phyloP scores from a whole-genome alignment of 305 asterid species.

The Solanum hybrid region DNA sequence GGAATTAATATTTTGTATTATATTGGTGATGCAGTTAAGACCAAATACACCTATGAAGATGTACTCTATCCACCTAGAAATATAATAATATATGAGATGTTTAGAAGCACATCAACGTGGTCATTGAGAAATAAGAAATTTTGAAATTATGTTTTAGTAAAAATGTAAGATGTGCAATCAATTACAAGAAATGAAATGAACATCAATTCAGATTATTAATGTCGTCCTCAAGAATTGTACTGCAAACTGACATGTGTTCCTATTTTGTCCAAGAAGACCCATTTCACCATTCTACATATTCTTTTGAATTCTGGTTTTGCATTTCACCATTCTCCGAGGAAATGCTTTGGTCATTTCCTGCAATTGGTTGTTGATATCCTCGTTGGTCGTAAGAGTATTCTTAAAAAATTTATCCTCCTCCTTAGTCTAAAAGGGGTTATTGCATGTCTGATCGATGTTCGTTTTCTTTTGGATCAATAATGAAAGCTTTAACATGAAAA shows the following conservation, averaged over 20 bases:
- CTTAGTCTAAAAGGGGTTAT: background rate
- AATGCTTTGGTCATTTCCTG: slow-evolving; percentile 13
- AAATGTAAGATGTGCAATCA: background rate
- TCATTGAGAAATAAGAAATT: background rate
- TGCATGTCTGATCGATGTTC: too few relatives aligned
- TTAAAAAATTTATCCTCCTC: slow-evolving; percentile 24
- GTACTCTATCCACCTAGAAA: background rate
- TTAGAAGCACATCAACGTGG: background rate
- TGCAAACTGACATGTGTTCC: slow-evolving; percentile 19
- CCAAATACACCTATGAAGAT: background rate
- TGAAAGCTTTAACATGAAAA: too few relatives aligned
- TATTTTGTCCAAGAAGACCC: slow-evolving; percentile 16
- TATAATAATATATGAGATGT: background rate
- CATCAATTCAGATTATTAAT: background rate
- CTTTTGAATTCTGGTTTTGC: background rate
- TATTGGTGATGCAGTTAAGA: too few relatives aligned
- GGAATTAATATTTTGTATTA: too few relatives aligned
- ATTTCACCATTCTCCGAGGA: background rate
- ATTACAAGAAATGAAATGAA: background rate
- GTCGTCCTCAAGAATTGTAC: background rate
- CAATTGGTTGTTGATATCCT: background rate
- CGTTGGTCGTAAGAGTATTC: slow-evolving; percentile 10
- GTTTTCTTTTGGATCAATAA: too few relatives aligned
- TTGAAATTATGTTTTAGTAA: background rate
- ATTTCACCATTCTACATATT: background rate